Percentiles rank a stretch among this genome's conserved stretches.
Evolutionary conservation across 2,329 filamentous ascomycete species (phyloP).

Genomic region (Incumbomyces lentus): DNA sequence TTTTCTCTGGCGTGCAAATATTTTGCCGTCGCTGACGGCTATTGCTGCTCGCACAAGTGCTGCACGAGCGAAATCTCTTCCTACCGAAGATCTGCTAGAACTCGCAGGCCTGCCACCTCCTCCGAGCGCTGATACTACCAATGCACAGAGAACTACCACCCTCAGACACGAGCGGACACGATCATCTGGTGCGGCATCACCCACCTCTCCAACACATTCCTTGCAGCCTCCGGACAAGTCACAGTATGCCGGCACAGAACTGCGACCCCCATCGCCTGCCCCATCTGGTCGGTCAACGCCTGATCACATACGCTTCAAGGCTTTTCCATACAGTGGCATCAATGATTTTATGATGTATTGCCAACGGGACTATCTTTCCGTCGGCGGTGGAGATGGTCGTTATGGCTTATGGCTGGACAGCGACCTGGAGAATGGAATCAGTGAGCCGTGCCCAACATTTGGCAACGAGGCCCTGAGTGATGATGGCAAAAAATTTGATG

Average conservation of each 20-base stretch:
- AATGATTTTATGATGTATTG: constrained; percentile 97
- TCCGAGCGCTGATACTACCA: constrained; percentile 55
- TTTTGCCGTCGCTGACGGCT: constrained; percentile 45
- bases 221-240: neutral
- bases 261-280: constrained; percentile 4
- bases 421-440: constrained; percentile 71
- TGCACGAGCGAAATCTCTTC: constrained; percentile 1
- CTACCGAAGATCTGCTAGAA: constrained; percentile 34
- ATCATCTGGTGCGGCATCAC: constrained; percentile 23
- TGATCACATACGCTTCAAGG: constrained; percentile 84
- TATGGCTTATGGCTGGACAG: constrained; percentile 93
- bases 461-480: constrained; percentile 91
- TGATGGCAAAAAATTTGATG: constrained; percentile 81
- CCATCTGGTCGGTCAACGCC: constrained; percentile 44
- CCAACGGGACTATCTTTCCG: constrained; percentile 70
- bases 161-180: constrained; percentile 31
- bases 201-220: constrained; percentile 21
- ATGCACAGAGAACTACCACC: constrained; percentile 53
- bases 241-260: neutral
- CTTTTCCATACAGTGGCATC: constrained; percentile 87
- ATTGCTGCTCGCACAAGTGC: constrained; percentile 18
- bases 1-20: constrained; percentile 73
- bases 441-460: constrained; percentile 77
- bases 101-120: constrained; percentile 55
- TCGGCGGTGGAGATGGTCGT: constrained; percentile 81